Percentiles rank a stretch among this genome's conserved stretches.
Evolutionary conservation across 208 protist genomes (phyloP).

Genomic region (Leishmania mexicana): DNA sequence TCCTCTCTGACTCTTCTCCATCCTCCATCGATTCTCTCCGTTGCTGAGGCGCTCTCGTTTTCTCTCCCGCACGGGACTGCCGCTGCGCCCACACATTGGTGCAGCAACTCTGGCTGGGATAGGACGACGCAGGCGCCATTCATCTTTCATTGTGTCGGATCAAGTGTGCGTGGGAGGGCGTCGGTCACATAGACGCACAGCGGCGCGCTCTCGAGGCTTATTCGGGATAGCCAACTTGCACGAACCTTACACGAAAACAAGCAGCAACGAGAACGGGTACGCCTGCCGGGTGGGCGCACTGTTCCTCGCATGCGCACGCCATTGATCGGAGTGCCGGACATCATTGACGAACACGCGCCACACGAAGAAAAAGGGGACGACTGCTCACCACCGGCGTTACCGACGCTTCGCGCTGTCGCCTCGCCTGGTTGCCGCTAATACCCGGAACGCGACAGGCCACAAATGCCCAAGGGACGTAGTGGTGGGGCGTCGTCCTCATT

Average conservation of each 20-base stretch:
- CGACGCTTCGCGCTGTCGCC: not conserved
- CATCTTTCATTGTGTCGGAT: not conserved
- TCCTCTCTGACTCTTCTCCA: not conserved
- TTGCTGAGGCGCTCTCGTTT: not conserved
- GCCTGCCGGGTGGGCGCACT: not conserved
- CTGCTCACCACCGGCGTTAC: not conserved
- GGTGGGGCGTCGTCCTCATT: constrained; percentile 5
- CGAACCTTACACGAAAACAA: not conserved
- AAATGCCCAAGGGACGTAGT: not conserved
- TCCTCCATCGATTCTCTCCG: not conserved
- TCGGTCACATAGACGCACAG: not conserved
- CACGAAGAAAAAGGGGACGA: not conserved
- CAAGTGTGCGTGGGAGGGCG: not conserved
- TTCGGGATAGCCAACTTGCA: not conserved
- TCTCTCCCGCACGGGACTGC: not conserved
- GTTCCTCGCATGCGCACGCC: not conserved
- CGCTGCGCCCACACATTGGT: not conserved
- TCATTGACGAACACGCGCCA: not conserved
- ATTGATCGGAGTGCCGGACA: not conserved
- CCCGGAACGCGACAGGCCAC: no score
- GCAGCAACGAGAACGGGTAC: not conserved
- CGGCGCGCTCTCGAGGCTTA: not conserved
- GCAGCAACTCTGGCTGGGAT: not conserved
- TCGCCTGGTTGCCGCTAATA: not conserved
- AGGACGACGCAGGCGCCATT: not conserved